These are phyloP conservation scores for Crithidia sp. DNA, from an alignment of 208 protist species.

Conservation along the genomic window DNA sequence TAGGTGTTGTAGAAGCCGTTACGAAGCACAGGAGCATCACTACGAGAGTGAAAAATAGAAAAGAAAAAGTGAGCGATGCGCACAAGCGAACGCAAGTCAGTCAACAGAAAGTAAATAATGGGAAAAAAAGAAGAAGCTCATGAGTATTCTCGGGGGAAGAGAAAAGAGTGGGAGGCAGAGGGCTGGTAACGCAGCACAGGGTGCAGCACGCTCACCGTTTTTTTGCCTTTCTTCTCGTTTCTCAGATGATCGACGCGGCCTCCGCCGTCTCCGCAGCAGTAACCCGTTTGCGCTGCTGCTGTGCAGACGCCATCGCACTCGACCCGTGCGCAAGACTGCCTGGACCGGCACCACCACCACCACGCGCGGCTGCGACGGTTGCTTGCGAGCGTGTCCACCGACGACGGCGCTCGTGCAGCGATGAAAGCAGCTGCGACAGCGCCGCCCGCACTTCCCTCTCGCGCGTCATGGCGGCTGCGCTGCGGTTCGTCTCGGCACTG, in stretches of 20 bases:
- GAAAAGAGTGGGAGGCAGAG: conserved; percentile 5
- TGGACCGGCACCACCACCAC: not conserved
- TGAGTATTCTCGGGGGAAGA: not conserved
- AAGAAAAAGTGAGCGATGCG: conserved; percentile 15
- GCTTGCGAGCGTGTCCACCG: not conserved
- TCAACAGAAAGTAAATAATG: not conserved
- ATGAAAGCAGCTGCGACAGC: conserved; percentile 6
- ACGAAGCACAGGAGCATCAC: not conserved
- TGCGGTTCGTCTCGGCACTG: conserved; percentile 12
- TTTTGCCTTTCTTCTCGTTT: not conserved
- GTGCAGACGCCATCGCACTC: not conserved
- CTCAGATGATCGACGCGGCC: conserved; percentile 19
- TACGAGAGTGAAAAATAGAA: not conserved
- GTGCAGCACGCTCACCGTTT: not conserved
- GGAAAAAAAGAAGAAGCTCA: conserved; percentile 6
- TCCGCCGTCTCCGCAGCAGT: not conserved
- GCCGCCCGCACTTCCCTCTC: conserved; percentile 29
- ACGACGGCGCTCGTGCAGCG: conserved; percentile 1
- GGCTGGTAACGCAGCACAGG: not conserved
- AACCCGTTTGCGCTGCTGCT: not conserved
- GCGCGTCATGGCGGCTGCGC: conserved; percentile 8
- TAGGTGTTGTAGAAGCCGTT: too few species aligned
- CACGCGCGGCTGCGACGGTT: not conserved
- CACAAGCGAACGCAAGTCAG: not conserved
- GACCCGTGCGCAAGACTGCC: too few species aligned